Evolutionary conservation across 441 rosid genomes (phyloP).

Genomic region (Eutrema salsugineum): DNA sequence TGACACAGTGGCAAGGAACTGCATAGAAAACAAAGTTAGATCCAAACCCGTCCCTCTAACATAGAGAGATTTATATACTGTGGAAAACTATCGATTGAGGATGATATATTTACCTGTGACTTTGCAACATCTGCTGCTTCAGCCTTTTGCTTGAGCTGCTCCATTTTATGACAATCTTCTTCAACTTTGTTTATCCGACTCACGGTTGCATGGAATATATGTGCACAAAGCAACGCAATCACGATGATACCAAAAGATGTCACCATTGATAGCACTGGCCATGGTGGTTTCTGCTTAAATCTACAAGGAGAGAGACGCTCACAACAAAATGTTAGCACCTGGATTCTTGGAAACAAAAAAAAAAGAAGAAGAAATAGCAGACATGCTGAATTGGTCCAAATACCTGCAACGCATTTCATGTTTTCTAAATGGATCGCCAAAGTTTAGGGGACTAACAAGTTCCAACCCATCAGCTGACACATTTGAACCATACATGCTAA

Average conservation of each 20-base stretch:
- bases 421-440: conserved; percentile 90
- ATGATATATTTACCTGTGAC: conserved; percentile 56
- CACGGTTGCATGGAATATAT: conserved; percentile 73
- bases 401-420: conserved; percentile 98
- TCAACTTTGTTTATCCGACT: conserved; percentile 81
- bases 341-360: conserved; percentile 2
- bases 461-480: conserved; percentile 51
- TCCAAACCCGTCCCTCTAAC: conserved; percentile 7
- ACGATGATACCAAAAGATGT: conserved; percentile 67
- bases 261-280: conserved; percentile 61
- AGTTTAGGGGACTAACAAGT: conserved; percentile 63
- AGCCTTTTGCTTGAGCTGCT: conserved; percentile 70
- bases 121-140: conserved; percentile 95
- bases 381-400: conserved; percentile 9
- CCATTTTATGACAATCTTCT: conserved; percentile 74
- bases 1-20: conserved; percentile 98
- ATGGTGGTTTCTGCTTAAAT: conserved; percentile 80
- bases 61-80: conserved; percentile 6
- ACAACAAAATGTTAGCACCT: conserved; percentile 5
- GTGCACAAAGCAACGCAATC: conserved; percentile 71
- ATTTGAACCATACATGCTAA: conserved; percentile 89
- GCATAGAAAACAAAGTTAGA: conserved; percentile 23
- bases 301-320: conserved; percentile 38
- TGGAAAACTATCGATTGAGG: background rate
- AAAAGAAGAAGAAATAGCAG: conserved; percentile 4